These are phyloP conservation scores for Diaporthe aspalathi DNA, from an alignment of 2,329 filamentous ascomycete genomes.

Conservation along the genomic window DNA sequence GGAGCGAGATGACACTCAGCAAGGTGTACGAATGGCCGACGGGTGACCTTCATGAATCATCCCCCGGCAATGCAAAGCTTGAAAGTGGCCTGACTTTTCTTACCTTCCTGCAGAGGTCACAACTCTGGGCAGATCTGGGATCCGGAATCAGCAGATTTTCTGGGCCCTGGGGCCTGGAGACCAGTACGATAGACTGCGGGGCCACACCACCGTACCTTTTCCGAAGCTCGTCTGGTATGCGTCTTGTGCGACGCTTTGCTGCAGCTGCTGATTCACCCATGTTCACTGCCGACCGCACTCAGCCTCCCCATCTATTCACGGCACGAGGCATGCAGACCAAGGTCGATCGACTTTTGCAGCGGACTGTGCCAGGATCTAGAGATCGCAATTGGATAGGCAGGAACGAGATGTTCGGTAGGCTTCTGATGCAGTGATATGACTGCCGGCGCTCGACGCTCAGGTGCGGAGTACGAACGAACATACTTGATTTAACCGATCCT, in stretches of 20 bases:
- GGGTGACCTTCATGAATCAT: conserved; percentile 10
- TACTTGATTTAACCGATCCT: conserved; percentile 25
- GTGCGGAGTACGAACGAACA: conserved; percentile 26
- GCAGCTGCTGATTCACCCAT: conserved; percentile 31
- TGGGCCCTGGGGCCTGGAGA: conserved; percentile 25
- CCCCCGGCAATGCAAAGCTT: neutral
- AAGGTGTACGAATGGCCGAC: conserved; percentile 6
- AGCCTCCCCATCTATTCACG: conserved; percentile 8
- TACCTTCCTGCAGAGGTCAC: conserved; percentile 52
- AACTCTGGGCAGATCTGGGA: conserved; percentile 49
- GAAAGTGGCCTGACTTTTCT: conserved; percentile 32
- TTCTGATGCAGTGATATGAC: conserved; percentile 15
- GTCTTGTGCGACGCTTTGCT: conserved; percentile 46
- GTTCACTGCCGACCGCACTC: conserved; percentile 5
- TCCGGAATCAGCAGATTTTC: conserved; percentile 27
- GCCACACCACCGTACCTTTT: conserved; percentile 41
- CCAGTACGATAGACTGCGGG: conserved; percentile 4
- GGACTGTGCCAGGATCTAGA: neutral
- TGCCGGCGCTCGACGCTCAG: conserved; percentile 4
- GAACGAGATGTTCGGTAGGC: neutral
- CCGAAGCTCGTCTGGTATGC: conserved; percentile 50
- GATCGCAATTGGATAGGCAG: conserved; percentile 1
- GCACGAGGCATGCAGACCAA: conserved; percentile 2
- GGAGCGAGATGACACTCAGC: conserved; percentile 24
- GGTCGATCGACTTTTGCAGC: conserved; percentile 1